Evolutionary conservation across 1,284 basidiomycete genomes (phyloP), one percentile per base, ranked within the genome.

Genomic region (Tranzscheliella williamsii): DNA sequence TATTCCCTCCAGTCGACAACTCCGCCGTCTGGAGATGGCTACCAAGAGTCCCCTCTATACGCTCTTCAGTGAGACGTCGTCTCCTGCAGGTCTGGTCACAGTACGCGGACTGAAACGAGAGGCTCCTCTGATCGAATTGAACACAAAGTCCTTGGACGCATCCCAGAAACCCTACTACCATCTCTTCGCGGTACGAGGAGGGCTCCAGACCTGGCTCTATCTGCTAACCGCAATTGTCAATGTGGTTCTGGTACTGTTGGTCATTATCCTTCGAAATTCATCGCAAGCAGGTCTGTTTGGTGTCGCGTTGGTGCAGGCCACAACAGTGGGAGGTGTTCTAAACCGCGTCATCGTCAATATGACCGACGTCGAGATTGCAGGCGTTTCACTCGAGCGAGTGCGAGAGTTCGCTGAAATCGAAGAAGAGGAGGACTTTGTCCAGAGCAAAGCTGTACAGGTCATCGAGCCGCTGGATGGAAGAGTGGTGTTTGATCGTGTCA

Each of bases 341-440:
- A 70, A 67, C 34, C 34, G 45, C 27, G 40, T 35, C 13, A 38
- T 74, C 5, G 41, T 75, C 38, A 56, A 66, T 26, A 76, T 72
- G 56, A 75, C 74, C 20, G 62, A 70, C 13, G 63, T 72, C n/a
- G 78, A 79, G 42, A 79, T 79, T 41, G 76, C 72, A 1, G 65
- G 70, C 11, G 73, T 79, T 7, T 71, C 76, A 4, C 50, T 79
- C 16, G 77, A 76, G 34, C 64, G 78, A 4, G 56, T 79, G n/a
- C 68, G 66, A 24, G 73, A 76, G 36, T 68, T 78, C 26, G 49
- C 51, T 17, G 34, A 62, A 0, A 54, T 78, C 6, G 56, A 54
- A 12, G 47, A 49, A 6, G 74, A 75, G 26, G 54, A 54, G 9
- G 38, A 29, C 13, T 16, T 18, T 22, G 32, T 24, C 27, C 24